Evolutionary conservation across 495 filamentous ascomycete genomes (phyloP).

Genomic region (Collariella sp.): DNA sequence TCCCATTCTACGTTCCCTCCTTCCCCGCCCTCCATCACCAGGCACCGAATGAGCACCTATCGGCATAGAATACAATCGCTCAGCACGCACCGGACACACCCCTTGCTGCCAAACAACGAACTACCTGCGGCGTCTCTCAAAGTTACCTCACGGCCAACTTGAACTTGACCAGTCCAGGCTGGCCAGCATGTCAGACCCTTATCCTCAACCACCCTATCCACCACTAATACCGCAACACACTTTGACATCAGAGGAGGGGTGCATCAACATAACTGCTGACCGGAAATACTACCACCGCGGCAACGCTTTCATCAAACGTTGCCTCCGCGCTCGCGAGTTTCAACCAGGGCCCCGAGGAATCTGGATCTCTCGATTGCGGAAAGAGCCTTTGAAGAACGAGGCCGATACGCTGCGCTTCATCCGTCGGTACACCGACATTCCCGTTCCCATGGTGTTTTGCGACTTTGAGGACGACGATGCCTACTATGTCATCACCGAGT

Average conservation of each 20-base stretch:
- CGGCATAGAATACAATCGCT: background rate
- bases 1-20: background rate
- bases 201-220: background rate
- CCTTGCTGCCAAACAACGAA: background rate
- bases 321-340: conserved; percentile 3
- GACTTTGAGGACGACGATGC: conserved; percentile 13
- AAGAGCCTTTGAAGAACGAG: conserved; percentile 6
- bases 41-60: background rate
- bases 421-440: conserved; percentile 2
- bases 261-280: conserved; percentile 1
- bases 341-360: background rate
- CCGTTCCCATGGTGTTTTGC: conserved; percentile 3
- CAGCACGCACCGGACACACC: background rate
- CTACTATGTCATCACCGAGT: conserved; percentile 9
- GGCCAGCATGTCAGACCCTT: conserved; percentile 1
- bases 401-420: conserved; percentile 8
- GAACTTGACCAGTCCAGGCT: background rate
- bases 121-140: background rate
- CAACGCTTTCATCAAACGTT: conserved; percentile 11
- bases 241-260: conserved; percentile 5
- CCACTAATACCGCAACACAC: background rate
- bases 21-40: background rate
- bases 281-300: conserved; percentile 6
- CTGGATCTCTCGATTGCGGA: background rate
- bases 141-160: too few relatives aligned